Evolutionary conservation across 805 yeast genomes (phyloP).

Genomic region (Ogataea ganodermae): DNA sequence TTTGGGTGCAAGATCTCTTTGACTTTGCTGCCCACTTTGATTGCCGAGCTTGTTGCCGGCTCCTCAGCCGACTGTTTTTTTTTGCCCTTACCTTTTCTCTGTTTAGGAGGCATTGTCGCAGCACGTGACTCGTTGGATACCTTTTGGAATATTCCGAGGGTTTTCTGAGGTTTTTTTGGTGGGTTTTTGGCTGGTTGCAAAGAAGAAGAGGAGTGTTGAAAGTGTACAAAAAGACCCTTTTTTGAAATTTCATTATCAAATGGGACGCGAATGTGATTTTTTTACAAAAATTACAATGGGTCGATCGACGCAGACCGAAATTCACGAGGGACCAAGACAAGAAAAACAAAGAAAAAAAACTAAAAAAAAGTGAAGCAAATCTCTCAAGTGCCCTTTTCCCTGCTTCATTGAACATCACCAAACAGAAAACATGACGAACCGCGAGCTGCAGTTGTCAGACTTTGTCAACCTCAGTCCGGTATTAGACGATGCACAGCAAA

Average conservation of each 20-base stretch:
- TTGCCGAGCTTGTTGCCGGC: slow-evolving; percentile 9
- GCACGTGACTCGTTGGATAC: neutral
- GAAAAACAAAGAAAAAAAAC: neutral
- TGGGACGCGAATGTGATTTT: neutral
- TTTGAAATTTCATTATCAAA: neutral
- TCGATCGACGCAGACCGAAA: neutral
- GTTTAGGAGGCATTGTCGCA: slow-evolving; percentile 12
- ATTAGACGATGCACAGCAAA: slow-evolving; percentile 13
- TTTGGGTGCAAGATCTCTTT: slow-evolving; percentile 6
- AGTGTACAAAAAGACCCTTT: neutral
- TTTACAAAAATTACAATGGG: neutral
- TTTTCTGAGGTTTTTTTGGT: too few species aligned
- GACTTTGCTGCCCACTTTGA: slow-evolving; percentile 8
- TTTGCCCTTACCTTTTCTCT: slow-evolving; percentile 7
- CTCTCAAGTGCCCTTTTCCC: neutral
- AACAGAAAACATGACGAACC: neutral
- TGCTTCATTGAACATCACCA: neutral
- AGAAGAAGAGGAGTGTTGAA: neutral
- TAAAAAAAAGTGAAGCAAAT: neutral
- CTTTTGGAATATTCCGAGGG: too few species aligned
- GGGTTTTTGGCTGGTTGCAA: too few species aligned
- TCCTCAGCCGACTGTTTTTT: neutral
- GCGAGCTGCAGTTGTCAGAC: neutral
- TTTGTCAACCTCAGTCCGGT: slow-evolving; percentile 18
- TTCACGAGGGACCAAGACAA: neutral